These are phyloP conservation scores for Picea glauca DNA, from an alignment of 75 land plant species.

Conservation along the genomic window DNA sequence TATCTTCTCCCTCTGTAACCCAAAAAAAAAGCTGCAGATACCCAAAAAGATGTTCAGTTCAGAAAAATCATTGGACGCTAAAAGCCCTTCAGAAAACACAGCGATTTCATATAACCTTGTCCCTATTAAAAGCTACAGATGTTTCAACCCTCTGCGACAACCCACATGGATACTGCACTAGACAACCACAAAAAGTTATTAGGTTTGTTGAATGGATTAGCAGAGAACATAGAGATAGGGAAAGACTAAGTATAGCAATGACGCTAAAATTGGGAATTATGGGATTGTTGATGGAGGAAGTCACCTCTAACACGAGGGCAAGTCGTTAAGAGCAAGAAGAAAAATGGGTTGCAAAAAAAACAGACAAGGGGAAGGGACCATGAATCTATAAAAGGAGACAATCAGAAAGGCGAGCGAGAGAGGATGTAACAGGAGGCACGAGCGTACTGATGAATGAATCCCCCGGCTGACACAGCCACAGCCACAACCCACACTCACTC, in stretches of 20 bases:
- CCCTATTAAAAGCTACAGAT: too few relatives aligned
- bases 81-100: background rate
- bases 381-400: background rate
- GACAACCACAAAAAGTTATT: too few relatives aligned
- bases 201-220: too few relatives aligned
- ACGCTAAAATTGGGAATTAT: too few relatives aligned
- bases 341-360: background rate
- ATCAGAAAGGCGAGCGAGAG: background rate
- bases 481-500: background rate
- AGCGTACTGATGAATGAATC: conserved; percentile 13
- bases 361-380: background rate
- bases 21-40: too few relatives aligned
- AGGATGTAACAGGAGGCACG: conserved; percentile 11
- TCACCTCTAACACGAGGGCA: background rate
- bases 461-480: background rate
- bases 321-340: background rate
- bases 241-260: too few relatives aligned
- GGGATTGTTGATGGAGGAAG: too few relatives aligned
- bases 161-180: background rate
- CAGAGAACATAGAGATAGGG: too few relatives aligned
- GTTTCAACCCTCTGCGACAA: background rate
- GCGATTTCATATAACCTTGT: too few relatives aligned
- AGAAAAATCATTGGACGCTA: background rate
- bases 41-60: background rate
- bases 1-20: too few relatives aligned